Percentiles rank a stretch among this genome's conserved stretches.
Conservation (phyloP, 495 filamentous ascomycete genomes). For the Penicillium waksmanii region DNA sequence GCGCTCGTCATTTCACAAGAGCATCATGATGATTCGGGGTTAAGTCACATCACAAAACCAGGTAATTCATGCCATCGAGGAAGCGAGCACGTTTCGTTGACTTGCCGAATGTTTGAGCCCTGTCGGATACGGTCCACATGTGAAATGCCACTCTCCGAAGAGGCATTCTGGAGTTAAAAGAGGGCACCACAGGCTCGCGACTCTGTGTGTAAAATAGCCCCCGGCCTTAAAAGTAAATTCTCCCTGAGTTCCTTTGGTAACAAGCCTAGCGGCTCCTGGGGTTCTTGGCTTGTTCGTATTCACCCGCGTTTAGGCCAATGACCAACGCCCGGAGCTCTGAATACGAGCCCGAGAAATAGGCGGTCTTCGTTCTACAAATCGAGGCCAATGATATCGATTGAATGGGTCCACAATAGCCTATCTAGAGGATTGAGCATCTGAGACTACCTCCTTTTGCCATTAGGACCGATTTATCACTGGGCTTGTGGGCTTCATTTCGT, state of each 20-base stretch:
- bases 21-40: neutral
- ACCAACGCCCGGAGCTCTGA: neutral
- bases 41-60: neutral
- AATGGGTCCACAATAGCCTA: neutral
- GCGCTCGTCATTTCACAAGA: neutral
- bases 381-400: neutral
- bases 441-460: neutral
- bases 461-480: neutral
- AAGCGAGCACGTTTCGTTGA: neutral
- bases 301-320: conserved; percentile 8
- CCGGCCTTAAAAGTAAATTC: neutral
- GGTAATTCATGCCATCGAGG: neutral
- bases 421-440: neutral
- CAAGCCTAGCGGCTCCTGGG: conserved; percentile 8
- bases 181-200: too few relatives aligned
- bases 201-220: neutral
- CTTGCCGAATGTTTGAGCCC: neutral
- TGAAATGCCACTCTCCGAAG: neutral
- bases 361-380: neutral
- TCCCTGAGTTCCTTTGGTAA: neutral
- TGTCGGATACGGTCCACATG: too few relatives aligned
- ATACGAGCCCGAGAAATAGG: conserved; percentile 17
- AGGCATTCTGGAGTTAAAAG: neutral
- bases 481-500: neutral
- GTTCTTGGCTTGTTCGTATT: conserved; percentile 22